phyloP scores from a whole-genome alignment of 768 basidiomycete species.

The Lactarius pseudohatsudake region DNA sequence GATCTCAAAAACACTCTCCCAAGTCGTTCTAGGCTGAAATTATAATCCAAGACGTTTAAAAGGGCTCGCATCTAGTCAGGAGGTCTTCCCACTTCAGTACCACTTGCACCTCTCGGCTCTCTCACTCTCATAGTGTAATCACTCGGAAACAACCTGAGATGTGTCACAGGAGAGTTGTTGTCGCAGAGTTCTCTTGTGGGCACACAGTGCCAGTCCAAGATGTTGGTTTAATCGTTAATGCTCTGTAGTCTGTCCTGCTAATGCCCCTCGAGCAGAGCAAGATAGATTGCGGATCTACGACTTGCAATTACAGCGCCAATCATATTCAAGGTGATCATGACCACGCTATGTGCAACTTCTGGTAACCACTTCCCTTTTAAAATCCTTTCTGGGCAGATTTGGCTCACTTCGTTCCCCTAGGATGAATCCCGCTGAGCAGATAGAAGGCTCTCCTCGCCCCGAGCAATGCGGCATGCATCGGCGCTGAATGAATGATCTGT shows the following conservation, averaged over 20 bases:
- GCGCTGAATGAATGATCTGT: background rate
- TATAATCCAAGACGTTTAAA: slow-evolving; percentile 25
- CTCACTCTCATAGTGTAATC: slow-evolving; percentile 10
- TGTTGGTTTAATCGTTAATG: slow-evolving; percentile 1
- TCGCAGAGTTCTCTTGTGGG: slow-evolving; percentile 14
- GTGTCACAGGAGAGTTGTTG: slow-evolving; percentile 21
- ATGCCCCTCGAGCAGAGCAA: slow-evolving; percentile 1
- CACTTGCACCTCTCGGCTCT: background rate
- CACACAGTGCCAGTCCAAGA: slow-evolving; percentile 10
- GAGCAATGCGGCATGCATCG: slow-evolving; percentile 17
- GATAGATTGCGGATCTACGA: slow-evolving; percentile 12
- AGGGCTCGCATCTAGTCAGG: slow-evolving; percentile 6
- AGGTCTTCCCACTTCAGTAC: slow-evolving; percentile 9
- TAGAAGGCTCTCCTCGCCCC: background rate
- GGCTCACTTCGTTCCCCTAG: slow-evolving; percentile 14
- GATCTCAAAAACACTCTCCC: slow-evolving; percentile 6
- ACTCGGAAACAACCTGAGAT: slow-evolving; percentile 10
- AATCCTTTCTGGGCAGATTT: background rate
- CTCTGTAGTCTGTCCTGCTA: background rate
- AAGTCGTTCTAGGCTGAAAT: slow-evolving; percentile 16
- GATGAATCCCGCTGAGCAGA: slow-evolving; percentile 1
- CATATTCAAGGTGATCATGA: slow-evolving; percentile 12
- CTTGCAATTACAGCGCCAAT: slow-evolving; percentile 19
- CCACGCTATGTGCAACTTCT: background rate
- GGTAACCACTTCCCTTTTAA: slow-evolving; percentile 10